These are phyloP conservation scores for Penicillium sp. DNA, from an alignment of 2,329 filamentous ascomycete species.

Conservation along the genomic window DNA sequence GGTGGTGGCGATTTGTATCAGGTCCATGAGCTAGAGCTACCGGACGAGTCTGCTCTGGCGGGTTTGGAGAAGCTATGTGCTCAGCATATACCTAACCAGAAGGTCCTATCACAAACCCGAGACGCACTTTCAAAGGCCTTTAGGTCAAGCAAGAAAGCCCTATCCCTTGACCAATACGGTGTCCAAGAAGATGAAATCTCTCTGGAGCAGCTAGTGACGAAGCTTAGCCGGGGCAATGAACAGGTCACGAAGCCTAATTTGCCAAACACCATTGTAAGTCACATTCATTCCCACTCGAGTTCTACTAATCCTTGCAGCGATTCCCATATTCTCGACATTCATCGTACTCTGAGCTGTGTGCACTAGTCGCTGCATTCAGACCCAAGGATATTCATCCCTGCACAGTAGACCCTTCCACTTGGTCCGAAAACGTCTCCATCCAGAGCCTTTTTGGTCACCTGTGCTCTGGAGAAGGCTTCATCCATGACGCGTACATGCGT, in stretches of 20 bases:
- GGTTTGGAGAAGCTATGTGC: constrained; percentile 56
- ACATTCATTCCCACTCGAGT: background rate
- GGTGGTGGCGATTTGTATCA: constrained; percentile 74
- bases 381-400: constrained; percentile 82
- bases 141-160: constrained; percentile 31
- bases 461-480: constrained; percentile 63
- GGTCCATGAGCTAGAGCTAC: constrained; percentile 64
- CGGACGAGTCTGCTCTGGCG: constrained; percentile 49
- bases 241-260: constrained; percentile 12
- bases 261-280: constrained; percentile 37
- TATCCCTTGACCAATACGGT: constrained; percentile 41
- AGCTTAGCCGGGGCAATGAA: constrained; percentile 28
- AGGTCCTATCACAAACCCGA: constrained; percentile 28
- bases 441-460: constrained; percentile 67
- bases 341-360: constrained; percentile 75
- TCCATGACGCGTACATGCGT: constrained; percentile 65
- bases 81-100: constrained; percentile 35
- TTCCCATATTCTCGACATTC: constrained; percentile 93
- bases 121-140: constrained; percentile 34
- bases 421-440: constrained; percentile 66
- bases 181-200: constrained; percentile 39
- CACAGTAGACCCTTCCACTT: constrained; percentile 65
- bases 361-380: constrained; percentile 65
- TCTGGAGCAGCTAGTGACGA: constrained; percentile 35
- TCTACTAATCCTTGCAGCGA: constrained; percentile 33